Evolutionary conservation across 768 basidiomycete genomes (phyloP).

Genomic region (Trametes villosa): DNA sequence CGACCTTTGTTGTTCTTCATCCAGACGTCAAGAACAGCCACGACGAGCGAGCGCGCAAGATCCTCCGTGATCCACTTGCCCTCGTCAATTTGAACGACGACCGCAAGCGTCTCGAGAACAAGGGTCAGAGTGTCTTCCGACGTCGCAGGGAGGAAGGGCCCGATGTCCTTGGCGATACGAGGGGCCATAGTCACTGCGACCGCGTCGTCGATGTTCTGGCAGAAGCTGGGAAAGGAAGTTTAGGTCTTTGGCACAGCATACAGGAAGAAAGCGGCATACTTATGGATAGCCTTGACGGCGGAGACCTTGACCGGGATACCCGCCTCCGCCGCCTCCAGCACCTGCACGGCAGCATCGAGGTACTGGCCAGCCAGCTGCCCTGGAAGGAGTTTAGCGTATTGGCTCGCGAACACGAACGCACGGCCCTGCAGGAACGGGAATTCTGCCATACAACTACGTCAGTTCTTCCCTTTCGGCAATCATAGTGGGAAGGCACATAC

Average conservation of each 20-base stretch:
- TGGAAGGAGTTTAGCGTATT: conserved; percentile 78
- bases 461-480: not conserved
- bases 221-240: conserved; percentile 57
- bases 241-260: not conserved
- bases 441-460: conserved; percentile 50
- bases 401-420: conserved; percentile 92
- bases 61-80: conserved; percentile 74
- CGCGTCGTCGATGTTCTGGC: conserved; percentile 62
- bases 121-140: conserved; percentile 90
- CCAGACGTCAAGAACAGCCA: conserved; percentile 81
- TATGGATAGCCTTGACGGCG: conserved; percentile 90
- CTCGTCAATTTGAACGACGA: conserved; percentile 74
- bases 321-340: conserved; percentile 73
- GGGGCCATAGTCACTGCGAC: conserved; percentile 66
- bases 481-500: conserved; percentile 48
- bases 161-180: conserved; percentile 78
- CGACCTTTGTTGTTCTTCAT: conserved; percentile 83
- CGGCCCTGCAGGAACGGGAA: conserved; percentile 93
- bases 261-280: conserved; percentile 55
- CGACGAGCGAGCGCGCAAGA: conserved; percentile 66
- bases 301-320: conserved; percentile 91
- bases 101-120: conserved; percentile 83
- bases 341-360: conserved; percentile 83
- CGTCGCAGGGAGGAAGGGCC: conserved; percentile 79
- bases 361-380: conserved; percentile 79